Evolutionary conservation across 2,329 filamentous ascomycete genomes (phyloP).

Genomic region (Fusarium sp.): DNA sequence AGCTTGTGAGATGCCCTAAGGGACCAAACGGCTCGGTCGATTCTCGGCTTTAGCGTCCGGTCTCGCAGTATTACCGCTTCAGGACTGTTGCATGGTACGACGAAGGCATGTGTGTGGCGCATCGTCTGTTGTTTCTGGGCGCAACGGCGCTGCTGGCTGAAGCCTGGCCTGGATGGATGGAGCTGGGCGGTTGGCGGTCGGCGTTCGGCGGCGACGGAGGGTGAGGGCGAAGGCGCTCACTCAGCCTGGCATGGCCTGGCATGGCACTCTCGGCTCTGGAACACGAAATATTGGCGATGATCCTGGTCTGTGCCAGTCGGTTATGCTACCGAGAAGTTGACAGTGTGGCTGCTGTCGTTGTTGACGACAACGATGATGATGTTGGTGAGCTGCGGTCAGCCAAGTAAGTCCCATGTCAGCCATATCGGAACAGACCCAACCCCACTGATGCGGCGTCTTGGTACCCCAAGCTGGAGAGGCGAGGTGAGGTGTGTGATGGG

Average conservation of each 20-base stretch:
- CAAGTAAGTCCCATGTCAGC: constrained; percentile 2
- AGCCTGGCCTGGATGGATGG: constrained; percentile 8
- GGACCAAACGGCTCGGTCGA: constrained; percentile 21
- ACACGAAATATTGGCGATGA: neutral
- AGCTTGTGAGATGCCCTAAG: constrained; percentile 22
- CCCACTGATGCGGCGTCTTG: neutral
- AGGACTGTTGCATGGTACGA: constrained; percentile 43
- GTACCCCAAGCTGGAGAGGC: neutral
- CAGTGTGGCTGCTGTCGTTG: neutral
- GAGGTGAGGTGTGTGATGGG: neutral
- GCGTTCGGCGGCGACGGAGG: neutral
- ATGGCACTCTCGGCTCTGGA: constrained; percentile 3
- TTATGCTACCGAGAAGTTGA: constrained; percentile 23
- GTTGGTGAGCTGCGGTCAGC: neutral
- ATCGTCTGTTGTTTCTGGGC: constrained; percentile 24
- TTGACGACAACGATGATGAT: constrained; percentile 4
- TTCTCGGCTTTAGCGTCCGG: constrained; percentile 32
- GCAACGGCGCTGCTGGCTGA: neutral
- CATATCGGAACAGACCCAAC: neutral
- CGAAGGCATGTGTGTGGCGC: constrained; percentile 30
- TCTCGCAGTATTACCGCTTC: constrained; percentile 37
- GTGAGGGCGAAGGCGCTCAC: neutral
- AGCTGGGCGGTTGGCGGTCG: constrained; percentile 5
- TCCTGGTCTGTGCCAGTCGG: constrained; percentile 25
- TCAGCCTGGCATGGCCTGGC: constrained; percentile 7